These are phyloP conservation scores for Chloris gayana DNA, from an alignment of 176 grass and related monocot genomes.

Conservation along the genomic window DNA sequence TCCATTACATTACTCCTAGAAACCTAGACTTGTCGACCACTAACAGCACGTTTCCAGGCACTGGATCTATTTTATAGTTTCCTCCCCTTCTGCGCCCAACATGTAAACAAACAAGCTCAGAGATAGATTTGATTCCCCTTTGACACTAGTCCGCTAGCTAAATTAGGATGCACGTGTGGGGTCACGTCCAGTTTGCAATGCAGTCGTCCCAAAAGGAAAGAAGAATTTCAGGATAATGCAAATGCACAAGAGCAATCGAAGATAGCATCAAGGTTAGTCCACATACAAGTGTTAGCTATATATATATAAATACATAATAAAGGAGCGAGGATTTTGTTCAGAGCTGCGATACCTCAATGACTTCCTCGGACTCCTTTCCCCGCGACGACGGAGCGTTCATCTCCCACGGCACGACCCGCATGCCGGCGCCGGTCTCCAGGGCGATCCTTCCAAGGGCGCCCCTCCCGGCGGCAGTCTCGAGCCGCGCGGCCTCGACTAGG, in stretches of 20 bases:
- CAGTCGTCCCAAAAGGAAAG: not conserved
- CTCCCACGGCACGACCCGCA: conserved; percentile 28
- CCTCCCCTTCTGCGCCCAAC: not conserved
- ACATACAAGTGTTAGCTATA: too few species aligned
- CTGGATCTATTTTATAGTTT: not conserved
- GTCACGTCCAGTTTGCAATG: not conserved
- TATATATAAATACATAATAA: not conserved
- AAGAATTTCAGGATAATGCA: not conserved
- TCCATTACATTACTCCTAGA: not conserved
- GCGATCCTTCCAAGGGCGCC: conserved; percentile 27
- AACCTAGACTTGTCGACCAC: not conserved
- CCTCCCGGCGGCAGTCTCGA: conserved; percentile 18
- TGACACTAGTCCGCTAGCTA: not conserved
- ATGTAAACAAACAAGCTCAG: conserved; percentile 27
- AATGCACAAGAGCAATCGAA: conserved; percentile 9
- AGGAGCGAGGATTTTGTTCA: not conserved
- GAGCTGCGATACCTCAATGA: conserved; percentile 39
- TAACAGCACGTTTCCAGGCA: not conserved
- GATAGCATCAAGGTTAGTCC: not conserved
- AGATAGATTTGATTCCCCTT: not conserved
- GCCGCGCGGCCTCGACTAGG: conserved; percentile 36
- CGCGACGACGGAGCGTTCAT: not conserved
- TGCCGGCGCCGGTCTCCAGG: conserved; percentile 28
- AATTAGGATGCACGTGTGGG: not conserved
- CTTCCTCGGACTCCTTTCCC: conserved; percentile 28